Percentiles rank a stretch among this genome's conserved stretches.
Conservation (phyloP, 2,329 filamentous ascomycete species). For the Colletotrichum tropicicola region DNA sequence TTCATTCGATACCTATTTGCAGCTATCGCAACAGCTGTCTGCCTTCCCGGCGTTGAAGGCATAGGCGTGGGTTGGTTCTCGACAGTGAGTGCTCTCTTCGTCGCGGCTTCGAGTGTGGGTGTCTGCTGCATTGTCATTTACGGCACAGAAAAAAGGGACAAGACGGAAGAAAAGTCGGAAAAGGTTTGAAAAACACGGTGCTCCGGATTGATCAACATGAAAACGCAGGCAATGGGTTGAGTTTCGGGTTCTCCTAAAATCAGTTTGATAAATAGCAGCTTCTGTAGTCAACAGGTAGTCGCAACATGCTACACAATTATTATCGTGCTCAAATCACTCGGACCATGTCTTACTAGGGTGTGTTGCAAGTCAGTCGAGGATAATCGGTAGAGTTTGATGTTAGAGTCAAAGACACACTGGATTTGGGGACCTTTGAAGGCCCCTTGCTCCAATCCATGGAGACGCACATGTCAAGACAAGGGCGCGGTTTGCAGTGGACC, state of each 20-base stretch:
- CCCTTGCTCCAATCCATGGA: no score
- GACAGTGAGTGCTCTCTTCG: conserved; percentile 61
- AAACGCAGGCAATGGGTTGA: no score
- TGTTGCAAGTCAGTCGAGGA: no score
- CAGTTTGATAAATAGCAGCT: no score
- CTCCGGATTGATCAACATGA: not conserved
- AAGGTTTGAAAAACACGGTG: not conserved
- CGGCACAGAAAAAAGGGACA: not conserved
- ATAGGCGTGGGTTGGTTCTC: conserved; percentile 87
- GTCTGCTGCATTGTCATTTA: conserved; percentile 22
- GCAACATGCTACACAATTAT: no score
- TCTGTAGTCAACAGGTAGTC: no score
- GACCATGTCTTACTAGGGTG: no score
- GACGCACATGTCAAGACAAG: conserved; percentile 12
- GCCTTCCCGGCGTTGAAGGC: conserved; percentile 74
- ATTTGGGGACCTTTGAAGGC: no score
- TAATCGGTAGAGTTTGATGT: no score
- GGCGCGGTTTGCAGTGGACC: conserved; percentile 6
- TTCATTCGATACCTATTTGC: conserved; percentile 80
- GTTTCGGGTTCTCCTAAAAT: not conserved
- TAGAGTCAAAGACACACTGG: no score
- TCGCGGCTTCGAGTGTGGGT: conserved; percentile 10
- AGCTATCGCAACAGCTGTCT: conserved; percentile 74
- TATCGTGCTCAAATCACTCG: no score
- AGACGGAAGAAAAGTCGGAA: not conserved